These are phyloP conservation scores for Leptographium lundbergii DNA, from an alignment of 2,329 filamentous ascomycete species.

Conservation along the genomic window DNA sequence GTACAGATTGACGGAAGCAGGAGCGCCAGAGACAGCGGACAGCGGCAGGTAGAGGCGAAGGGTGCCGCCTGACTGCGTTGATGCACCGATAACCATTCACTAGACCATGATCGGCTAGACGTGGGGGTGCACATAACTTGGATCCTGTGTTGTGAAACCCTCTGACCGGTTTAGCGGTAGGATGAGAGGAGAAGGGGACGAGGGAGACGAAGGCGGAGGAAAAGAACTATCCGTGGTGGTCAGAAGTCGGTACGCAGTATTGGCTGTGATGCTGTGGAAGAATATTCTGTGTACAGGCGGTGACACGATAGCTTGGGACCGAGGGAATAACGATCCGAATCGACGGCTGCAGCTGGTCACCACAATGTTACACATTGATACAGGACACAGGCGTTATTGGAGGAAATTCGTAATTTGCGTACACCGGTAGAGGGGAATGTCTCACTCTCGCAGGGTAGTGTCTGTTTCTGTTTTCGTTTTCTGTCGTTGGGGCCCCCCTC, in stretches of 20 bases:
- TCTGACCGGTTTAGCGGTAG: neutral
- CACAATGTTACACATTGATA: neutral
- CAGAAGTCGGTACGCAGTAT: no score
- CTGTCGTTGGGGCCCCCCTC: neutral
- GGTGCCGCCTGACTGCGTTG: neutral
- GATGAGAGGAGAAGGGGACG: neutral
- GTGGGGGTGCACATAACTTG: neutral
- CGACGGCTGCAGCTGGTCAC: neutral
- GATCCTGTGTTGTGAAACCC: neutral
- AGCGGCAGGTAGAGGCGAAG: neutral
- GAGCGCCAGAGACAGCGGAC: neutral
- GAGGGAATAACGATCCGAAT: neutral
- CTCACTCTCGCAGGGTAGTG: neutral
- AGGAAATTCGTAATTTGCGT: neutral
- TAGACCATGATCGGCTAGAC: neutral
- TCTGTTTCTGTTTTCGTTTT: neutral
- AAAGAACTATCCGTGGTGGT: no score
- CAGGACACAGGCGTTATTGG: neutral
- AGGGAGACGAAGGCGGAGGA: no score
- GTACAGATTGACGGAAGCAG: neutral
- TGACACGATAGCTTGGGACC: neutral
- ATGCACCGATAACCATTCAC: neutral
- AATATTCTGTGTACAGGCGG: no score
- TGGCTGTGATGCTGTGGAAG: neutral
- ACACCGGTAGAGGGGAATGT: neutral